Evolutionary conservation across 257 asterid species (phyloP), one percentile per base, ranked within the genome.

Genomic region (Echium plantagineum): DNA sequence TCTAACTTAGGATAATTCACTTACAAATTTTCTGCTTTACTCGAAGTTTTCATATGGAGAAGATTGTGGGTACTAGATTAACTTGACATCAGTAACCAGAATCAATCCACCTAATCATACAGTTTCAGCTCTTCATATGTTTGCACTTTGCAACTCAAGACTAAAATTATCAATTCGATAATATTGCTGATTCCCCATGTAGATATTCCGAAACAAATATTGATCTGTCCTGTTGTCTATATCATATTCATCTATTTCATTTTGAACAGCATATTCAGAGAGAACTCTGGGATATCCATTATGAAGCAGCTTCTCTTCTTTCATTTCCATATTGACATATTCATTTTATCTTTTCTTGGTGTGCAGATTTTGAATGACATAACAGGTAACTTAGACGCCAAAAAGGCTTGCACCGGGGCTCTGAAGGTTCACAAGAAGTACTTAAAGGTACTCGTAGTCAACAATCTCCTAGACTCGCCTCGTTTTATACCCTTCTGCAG

Each of bases 371-470:
- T 89, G 74, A 86, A 84, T 32, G 97, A 89, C 72, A 77, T 85
- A 26, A 82, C 95, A 9, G 97, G 97, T 6, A 84, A 78, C 69
- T 68, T 89, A 63, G 95, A 89, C 53, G 97, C 95, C 16, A 89
- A 66, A 55, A 86, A 84, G 73, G 95, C 97, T 18, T 89, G 95
- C 65, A 63, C 57, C 6, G 78, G 82, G 24, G 94, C 97, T 60
- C 65, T 89, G 83, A 89, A 89, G 77, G 86, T 89, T 74, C 97
- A 86, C 82, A 89, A 86, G 81, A 80, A 89, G 58, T 89, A 89
- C 72, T 76, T 89, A 5, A 82, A 84, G 94, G 96, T 85, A 72
- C 8, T 20, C 17, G 19, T 21, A 18, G 22, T 9, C 63, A 31
- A 12, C 22, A 51, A 8, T 62, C 20, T 51, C 18, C 16, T 30